These are phyloP conservation scores for Phellinidium pouzarii DNA, from an alignment of 1,284 basidiomycete species.

Conservation along the genomic window DNA sequence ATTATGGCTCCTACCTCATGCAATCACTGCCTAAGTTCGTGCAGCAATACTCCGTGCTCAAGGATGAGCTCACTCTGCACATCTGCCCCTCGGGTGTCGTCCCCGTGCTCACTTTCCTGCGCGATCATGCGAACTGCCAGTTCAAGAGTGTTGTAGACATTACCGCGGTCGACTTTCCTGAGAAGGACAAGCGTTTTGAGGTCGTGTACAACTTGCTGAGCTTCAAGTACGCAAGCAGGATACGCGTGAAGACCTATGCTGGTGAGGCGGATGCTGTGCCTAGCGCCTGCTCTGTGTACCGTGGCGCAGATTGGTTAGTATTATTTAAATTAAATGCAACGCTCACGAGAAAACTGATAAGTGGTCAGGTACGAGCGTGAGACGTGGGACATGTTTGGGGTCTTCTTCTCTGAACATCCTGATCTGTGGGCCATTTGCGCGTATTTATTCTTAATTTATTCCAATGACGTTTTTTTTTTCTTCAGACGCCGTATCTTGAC, in stretches of 20 bases:
- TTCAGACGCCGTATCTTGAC: conserved; percentile 89
- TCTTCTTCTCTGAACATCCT: conserved; percentile 95
- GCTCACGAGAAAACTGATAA: conserved; percentile 11
- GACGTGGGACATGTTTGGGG: conserved; percentile 96
- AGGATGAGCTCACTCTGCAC: conserved; percentile 94
- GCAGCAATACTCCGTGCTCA: conserved; percentile 96
- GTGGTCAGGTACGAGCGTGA: conserved; percentile 85
- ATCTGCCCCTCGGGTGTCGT: conserved; percentile 78
- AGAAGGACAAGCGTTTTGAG: conserved; percentile 91
- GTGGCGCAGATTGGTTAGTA: conserved; percentile 89
- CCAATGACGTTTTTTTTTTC: conserved; percentile 13
- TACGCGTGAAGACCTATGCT: conserved; percentile 97
- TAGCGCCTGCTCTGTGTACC: conserved; percentile 73
- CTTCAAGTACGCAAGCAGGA: conserved; percentile 67
- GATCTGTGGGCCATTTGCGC: conserved; percentile 67
- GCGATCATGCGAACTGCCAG: conserved; percentile 95
- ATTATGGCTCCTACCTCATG: conserved; percentile 85
- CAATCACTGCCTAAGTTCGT: conserved; percentile 92
- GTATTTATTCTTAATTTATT: conserved; percentile 13
- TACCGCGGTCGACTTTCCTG: conserved; percentile 93
- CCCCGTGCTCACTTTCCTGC: conserved; percentile 87
- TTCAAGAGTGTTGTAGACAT: conserved; percentile 94
- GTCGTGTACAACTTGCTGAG: conserved; percentile 95
- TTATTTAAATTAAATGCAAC: not conserved
- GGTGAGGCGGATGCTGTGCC: conserved; percentile 95